Conservation (phyloP, 768 basidiomycete genomes). For the Lactarius psammicola region DNA sequence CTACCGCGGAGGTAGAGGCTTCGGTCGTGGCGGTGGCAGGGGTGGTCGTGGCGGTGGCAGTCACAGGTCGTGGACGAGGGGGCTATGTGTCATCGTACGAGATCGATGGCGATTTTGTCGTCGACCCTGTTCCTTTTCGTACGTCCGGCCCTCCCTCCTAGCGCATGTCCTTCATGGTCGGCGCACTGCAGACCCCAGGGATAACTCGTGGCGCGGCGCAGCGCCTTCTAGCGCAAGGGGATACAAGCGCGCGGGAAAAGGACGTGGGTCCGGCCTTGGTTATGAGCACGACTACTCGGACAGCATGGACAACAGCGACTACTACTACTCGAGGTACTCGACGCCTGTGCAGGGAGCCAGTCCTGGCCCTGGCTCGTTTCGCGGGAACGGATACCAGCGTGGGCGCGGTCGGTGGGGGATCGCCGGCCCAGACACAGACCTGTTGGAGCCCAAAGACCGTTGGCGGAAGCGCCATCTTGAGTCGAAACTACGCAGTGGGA, state of each 20-base stretch:
- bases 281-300: neutral
- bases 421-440: neutral
- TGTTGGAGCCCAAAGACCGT: slow-evolving; percentile 31
- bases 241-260: neutral
- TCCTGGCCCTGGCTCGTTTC: neutral
- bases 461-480: slow-evolving; percentile 29
- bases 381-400: neutral
- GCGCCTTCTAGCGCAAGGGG: neutral
- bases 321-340: neutral
- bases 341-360: slow-evolving; percentile 1
- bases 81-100: slow-evolving; percentile 14
- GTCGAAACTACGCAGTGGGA: slow-evolving; percentile 40
- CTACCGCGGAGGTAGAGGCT: slow-evolving; percentile 33
- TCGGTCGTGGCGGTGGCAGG: slow-evolving; percentile 34
- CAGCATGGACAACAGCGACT: neutral
- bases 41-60: slow-evolving; percentile 32
- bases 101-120: slow-evolving; percentile 27
- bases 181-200: neutral
- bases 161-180: neutral
- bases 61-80: slow-evolving; percentile 25
- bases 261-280: neutral
- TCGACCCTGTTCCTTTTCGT: neutral
- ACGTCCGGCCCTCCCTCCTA: neutral
- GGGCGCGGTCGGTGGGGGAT: slow-evolving; percentile 16
- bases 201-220: neutral